Base-by-base conservation (phyloP, 2,329 filamentous ascomycete species). In the Colletotrichum australisinense region DNA sequence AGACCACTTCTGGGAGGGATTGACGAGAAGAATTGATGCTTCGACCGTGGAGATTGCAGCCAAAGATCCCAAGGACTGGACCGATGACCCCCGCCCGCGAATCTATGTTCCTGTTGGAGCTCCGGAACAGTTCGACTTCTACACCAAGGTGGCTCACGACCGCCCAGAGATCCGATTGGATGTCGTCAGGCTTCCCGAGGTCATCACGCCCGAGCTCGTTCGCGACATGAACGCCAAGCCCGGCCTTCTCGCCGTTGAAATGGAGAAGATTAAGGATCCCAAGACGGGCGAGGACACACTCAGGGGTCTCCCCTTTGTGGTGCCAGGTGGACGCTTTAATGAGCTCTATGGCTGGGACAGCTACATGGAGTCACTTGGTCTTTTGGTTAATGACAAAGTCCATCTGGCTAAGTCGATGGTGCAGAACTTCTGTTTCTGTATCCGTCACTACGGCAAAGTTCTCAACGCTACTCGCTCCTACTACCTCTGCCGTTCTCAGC, bases 341-440 rank as follows among this genome's bases (percentile, higher is more conserved):
- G 97, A 99, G 83, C 85, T 99, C 26, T 99, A 99, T 81, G 96
- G 96, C 59, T 99, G 97, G 97, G 97, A 99, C 84, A 98, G 95
- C 81, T 99, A 98, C 86, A 98, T 99, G 95, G 94, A 96, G 82
- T 97, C 96, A 5, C 87, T 98, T 3, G 97, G 97, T 22, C 88
- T 99, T 72, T 86, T 98, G 72, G 91, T 95, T 77, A 95, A 96
- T 80, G 94, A 97, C 80, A 92, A 94, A 72, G 91, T 95, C 26
- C 92, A 98, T 78, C 86, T 98, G 68, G 95, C 95, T 77, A 98
- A 98, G 86, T 90, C 93, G 63, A 98, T 99, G 95, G 95, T 98
- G 64, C 88, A 90, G 78, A 97, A 99, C 85, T 98, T 98, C 83
- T 97, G 95, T 83, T 99, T 99, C 86, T 97, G 95, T 84, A 98